Base-by-base conservation (phyloP, 768 basidiomycete species). In the Suillus tomentosus region DNA sequence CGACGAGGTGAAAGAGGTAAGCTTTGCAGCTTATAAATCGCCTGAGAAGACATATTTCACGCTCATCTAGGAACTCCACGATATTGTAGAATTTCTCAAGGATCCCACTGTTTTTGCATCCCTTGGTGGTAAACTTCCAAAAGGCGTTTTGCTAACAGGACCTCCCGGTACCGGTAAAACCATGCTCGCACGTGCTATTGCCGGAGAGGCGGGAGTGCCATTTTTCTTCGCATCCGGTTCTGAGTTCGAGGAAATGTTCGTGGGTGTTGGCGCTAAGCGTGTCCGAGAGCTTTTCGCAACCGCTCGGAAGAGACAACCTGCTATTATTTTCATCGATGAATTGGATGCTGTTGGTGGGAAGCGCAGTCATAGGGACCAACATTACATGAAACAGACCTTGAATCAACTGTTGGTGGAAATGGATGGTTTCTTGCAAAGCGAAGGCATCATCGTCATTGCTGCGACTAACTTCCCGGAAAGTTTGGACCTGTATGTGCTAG, bases 321-420 rank as follows among this genome's bases (percentile, higher is more conserved):
- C 97, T 17, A 99, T 99, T 76, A 95, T 99, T 66, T 99, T 99
- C 79, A 99, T 99, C 70, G 95, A 98, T 70, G 95, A 98, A 72
- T 79, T 98, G 39, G 95, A 98, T 72, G 94, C 95, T 2, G 92
- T 98, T 66, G 95, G 95, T 58, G 89, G 92, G 22, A 95, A 94
- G 77, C 88, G 95, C 53, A 91, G 86, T 69, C 86, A 84, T 65
- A 85, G 90, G 63, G 91, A 94, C 67, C 90, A 95, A 76, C 90
- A 92, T 71, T 92, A 94, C 78, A 87, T 93, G 88, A 94, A 94
- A 70, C 93, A 94, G 76, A 95, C 97, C 0, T 82, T 99, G 54
- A 99, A 99, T 71, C 96, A 99, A 77, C 84, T 99, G 17, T 84
- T 99, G 59, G 94, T 96, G 47, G 97, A 99, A 76, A 90, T 99